Conservation (phyloP, 1,139 yeast genomes). For the Hansenula lynferdii region DNA sequence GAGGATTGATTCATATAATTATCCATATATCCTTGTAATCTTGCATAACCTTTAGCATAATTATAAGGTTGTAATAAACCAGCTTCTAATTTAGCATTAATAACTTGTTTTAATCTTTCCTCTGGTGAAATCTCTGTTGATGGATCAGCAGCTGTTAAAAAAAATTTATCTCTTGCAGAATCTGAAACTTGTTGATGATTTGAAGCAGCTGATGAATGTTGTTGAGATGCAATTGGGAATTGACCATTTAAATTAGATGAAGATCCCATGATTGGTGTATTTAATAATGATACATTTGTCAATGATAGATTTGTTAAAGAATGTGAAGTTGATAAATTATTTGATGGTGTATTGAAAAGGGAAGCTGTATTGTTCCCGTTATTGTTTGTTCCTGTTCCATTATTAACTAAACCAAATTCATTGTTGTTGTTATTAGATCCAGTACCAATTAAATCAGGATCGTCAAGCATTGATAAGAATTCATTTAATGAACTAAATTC, state of each 20-base stretch:
- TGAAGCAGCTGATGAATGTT: constrained; percentile 1
- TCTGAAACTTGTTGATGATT: constrained; percentile 45
- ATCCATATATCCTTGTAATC: constrained; percentile 89
- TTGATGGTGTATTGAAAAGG: neutral
- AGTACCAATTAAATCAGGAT: constrained; percentile 38
- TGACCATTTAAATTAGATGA: constrained; percentile 1
- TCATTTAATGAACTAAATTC: constrained; percentile 90
- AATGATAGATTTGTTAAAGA: constrained; percentile 21
- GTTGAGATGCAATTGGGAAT: neutral
- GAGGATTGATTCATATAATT: constrained; percentile 85
- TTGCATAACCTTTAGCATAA: constrained; percentile 90
- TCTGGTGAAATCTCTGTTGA: constrained; percentile 93
- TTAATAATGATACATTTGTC: constrained; percentile 16
- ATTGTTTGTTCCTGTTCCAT: constrained; percentile 3
- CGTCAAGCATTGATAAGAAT: constrained; percentile 86
- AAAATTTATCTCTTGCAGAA: constrained; percentile 88
- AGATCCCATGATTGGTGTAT: constrained; percentile 15
- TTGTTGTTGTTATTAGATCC: neutral
- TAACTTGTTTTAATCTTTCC: constrained; percentile 90
- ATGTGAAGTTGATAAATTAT: constrained; percentile 11
- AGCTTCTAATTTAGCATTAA: constrained; percentile 91
- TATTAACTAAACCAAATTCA: neutral
- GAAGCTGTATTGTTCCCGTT: neutral
- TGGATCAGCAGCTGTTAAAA: constrained; percentile 96
- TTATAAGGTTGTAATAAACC: constrained; percentile 91